Percentiles rank a stretch among this genome's conserved stretches.
Conservation (phyloP, 805 yeast species). For the Teunomyces atbi region DNA sequence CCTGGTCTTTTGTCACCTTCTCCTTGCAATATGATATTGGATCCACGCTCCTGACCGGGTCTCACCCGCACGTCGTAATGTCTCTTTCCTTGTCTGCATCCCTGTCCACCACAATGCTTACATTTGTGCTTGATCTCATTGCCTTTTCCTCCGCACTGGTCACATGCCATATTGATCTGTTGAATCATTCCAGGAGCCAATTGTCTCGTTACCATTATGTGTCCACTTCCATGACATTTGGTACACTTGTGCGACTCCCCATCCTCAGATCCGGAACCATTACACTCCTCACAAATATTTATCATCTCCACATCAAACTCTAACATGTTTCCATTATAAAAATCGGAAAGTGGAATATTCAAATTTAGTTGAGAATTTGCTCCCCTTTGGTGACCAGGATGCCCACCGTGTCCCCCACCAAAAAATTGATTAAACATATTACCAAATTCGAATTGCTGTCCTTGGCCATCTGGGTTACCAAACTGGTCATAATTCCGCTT, state of each 20-base stretch:
- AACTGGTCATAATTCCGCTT: conserved; percentile 65
- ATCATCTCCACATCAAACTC: conserved; percentile 67
- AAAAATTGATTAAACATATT: conserved; percentile 64
- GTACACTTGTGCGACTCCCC: conserved; percentile 65
- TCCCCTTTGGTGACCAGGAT: conserved; percentile 53
- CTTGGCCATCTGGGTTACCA: conserved; percentile 65
- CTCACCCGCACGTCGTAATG: conserved; percentile 59
- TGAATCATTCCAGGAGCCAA: conserved; percentile 91
- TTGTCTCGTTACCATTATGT: conserved; percentile 62
- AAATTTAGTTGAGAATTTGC: conserved; percentile 58
- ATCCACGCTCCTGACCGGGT: conserved; percentile 68
- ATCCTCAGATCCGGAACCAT: conserved; percentile 84
- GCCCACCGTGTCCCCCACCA: conserved; percentile 30
- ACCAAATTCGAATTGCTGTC: conserved; percentile 39
- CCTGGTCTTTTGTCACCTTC: conserved; percentile 88
- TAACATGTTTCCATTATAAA: conserved; percentile 64
- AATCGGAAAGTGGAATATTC: conserved; percentile 58
- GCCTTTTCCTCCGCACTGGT: conserved; percentile 78
- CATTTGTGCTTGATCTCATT: conserved; percentile 63
- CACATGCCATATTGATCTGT: conserved; percentile 76
- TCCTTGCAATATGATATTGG: conserved; percentile 58
- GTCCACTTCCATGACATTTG: conserved; percentile 75
- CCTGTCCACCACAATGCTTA: conserved; percentile 65
- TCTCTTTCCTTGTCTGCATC: conserved; percentile 57
- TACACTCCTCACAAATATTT: conserved; percentile 72